These are phyloP conservation scores for Haematococcus lacustris DNA, from an alignment of 139 green algal species.

Conservation along the genomic window DNA sequence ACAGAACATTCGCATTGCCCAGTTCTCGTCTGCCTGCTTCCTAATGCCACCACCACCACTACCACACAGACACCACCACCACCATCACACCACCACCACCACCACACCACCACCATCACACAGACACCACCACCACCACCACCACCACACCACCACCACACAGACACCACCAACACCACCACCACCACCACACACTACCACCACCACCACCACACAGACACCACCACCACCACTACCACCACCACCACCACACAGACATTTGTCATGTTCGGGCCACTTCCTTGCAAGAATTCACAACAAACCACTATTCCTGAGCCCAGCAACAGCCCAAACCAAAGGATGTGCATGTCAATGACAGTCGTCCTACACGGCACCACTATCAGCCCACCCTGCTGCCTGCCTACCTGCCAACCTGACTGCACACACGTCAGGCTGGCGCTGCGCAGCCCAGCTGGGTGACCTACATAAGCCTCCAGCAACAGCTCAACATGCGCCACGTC, in stretches of 20 bases:
- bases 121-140: too few species aligned
- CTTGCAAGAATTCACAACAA: neutral
- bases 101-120: too few species aligned
- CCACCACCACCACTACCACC: neutral
- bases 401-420: neutral
- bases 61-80: too few species aligned
- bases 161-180: too few species aligned
- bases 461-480: conserved; percentile 8
- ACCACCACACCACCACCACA: too few species aligned
- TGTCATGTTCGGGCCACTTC: neutral
- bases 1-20: too few species aligned
- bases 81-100: too few species aligned
- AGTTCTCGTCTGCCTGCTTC: too few species aligned
- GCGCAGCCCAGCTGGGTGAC: neutral
- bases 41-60: too few species aligned
- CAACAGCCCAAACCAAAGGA: neutral
- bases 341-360: neutral
- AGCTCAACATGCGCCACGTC: conserved; percentile 1
- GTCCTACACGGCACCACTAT: neutral
- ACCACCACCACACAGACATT: neutral
- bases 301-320: neutral
- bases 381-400: too few species aligned
- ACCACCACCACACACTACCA: too few species aligned
- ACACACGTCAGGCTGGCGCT: neutral
- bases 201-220: too few species aligned